A percentile compares a stretch with the other conserved stretches of the same genome.
These are phyloP conservation scores for Shiraia bambusicola DNA, from an alignment of 2,329 filamentous ascomycete species.

Conservation along the genomic window DNA sequence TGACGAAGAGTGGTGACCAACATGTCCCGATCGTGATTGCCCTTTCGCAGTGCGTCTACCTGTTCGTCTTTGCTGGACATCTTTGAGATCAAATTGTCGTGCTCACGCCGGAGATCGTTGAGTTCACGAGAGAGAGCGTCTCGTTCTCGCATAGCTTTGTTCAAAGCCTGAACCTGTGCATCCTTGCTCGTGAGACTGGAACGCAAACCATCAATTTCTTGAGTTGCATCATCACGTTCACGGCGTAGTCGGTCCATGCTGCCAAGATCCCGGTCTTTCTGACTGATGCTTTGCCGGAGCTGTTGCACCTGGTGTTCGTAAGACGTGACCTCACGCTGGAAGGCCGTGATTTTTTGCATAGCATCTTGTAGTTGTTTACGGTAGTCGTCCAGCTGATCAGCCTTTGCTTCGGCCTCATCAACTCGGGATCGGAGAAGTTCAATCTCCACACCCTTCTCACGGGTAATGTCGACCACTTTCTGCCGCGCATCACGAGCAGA, in stretches of 20 bases:
- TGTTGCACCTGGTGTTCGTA: conserved; percentile 39
- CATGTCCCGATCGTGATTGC: conserved; percentile 32
- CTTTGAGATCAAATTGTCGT: conserved; percentile 26
- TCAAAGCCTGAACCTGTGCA: conserved; percentile 35
- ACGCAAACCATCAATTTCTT: conserved; percentile 34
- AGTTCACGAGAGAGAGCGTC: conserved; percentile 33
- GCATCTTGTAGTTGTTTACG: conserved; percentile 39
- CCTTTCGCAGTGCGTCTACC: conserved; percentile 31
- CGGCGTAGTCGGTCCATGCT: conserved; percentile 27
- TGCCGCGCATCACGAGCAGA: conserved; percentile 43
- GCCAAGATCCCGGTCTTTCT: conserved; percentile 36
- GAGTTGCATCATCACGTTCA: conserved; percentile 38
- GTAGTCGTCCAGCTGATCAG: conserved; percentile 41
- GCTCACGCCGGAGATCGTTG: conserved; percentile 34
- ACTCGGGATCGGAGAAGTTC: conserved; percentile 40
- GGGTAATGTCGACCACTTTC: conserved; percentile 39
- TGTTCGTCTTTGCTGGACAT: conserved; percentile 35
- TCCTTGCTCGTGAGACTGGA: conserved; percentile 32
- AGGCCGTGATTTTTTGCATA: conserved; percentile 36
- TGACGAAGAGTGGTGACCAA: conserved; percentile 33
- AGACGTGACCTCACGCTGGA: conserved; percentile 28
- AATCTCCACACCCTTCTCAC: conserved; percentile 44
- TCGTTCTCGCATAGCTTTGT: conserved; percentile 30
- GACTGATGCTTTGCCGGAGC: conserved; percentile 28
- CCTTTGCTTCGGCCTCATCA: conserved; percentile 37